These are phyloP conservation scores for Arachis hypogaea DNA, from an alignment of 306 rosid species.

Conservation along the genomic window DNA sequence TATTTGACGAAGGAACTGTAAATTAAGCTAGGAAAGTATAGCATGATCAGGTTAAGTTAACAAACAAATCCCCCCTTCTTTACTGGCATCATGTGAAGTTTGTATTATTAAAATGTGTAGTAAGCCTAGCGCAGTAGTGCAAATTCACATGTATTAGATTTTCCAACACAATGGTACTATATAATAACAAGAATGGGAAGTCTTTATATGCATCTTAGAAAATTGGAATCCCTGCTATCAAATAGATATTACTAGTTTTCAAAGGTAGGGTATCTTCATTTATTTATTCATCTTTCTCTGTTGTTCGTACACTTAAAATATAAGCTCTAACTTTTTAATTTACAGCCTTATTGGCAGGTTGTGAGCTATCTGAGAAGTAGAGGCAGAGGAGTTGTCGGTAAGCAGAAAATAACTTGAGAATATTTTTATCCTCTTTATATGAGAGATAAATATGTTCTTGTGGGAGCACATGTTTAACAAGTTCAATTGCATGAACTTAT, in stretches of 20 bases:
- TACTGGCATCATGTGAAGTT: background rate
- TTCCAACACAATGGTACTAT: background rate
- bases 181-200: background rate
- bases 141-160: background rate
- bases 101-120: background rate
- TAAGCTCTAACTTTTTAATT: slow-evolving; percentile 33
- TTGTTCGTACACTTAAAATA: background rate
- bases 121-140: background rate
- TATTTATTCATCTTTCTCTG: background rate
- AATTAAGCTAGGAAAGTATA: slow-evolving; percentile 3
- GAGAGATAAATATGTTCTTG: background rate
- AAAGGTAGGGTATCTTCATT: background rate
- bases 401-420: slow-evolving; percentile 33
- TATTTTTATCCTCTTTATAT: slow-evolving; percentile 22
- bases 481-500: no score
- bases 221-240: slow-evolving; percentile 27
- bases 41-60: background rate
- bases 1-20: background rate
- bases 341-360: slow-evolving; percentile 92
- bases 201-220: slow-evolving; percentile 10
- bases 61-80: background rate
- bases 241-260: slow-evolving; percentile 18
- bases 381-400: slow-evolving; percentile 89
- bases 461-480: no score
- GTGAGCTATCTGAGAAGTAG: slow-evolving; percentile 45